Evolutionary conservation across 2,329 filamentous ascomycete species (phyloP).

Genomic region (Ascocoryne sarcoides): DNA sequence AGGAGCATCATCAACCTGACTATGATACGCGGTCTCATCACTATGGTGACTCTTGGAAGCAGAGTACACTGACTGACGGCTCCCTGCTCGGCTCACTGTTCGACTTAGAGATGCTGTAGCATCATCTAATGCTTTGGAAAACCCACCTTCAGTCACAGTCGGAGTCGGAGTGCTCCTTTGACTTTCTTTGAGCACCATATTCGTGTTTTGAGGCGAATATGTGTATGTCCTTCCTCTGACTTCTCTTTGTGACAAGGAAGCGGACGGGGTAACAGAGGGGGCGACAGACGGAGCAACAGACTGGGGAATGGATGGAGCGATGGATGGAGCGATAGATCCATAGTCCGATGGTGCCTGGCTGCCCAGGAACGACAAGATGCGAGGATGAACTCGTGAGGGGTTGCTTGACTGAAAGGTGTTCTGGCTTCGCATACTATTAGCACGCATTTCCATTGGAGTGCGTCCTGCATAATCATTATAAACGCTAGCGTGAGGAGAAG

Average conservation of each 20-base stretch:
- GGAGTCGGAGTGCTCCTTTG: not conserved
- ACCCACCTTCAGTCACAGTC: not conserved
- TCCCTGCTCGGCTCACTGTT: not conserved
- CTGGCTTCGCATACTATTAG: not conserved
- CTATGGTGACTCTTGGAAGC: not conserved
- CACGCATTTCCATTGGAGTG: not conserved
- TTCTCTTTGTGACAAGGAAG: not conserved
- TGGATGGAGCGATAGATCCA: not conserved
- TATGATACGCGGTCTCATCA: not conserved
- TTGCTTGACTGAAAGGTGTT: not conserved
- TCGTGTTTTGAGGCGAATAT: not conserved
- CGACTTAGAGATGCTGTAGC: not conserved
- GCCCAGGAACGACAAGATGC: not conserved
- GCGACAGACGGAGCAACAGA: not conserved
- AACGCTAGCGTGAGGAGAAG: constrained; percentile 4
- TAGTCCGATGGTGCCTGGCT: not conserved
- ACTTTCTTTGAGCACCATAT: not conserved
- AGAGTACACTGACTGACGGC: not conserved
- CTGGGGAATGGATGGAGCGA: not conserved
- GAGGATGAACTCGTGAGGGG: not conserved
- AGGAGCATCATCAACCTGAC: not conserved
- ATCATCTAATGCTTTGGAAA: too few relatives aligned
- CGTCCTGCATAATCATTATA: not conserved
- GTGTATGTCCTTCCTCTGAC: not conserved
- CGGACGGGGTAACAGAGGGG: not conserved